Conservation (phyloP, 2,329 filamentous ascomycete genomes). For the Shiraia sp. region DNA sequence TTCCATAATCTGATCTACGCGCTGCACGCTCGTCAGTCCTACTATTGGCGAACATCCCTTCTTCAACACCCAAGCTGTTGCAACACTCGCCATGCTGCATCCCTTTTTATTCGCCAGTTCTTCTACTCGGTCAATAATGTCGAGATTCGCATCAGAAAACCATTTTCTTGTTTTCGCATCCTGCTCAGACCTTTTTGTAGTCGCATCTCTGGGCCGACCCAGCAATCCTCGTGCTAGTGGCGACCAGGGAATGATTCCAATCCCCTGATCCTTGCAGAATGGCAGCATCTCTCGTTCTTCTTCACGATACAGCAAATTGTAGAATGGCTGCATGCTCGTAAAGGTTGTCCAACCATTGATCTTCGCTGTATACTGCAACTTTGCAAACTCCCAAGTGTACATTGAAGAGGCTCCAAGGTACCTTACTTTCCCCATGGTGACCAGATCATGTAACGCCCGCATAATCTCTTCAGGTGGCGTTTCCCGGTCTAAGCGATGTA, state of each 20-base stretch:
- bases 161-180: conserved; percentile 7
- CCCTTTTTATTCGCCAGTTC: conserved; percentile 58
- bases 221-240: conserved; percentile 44
- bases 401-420: conserved; percentile 28
- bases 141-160: conserved; percentile 49
- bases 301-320: conserved; percentile 49
- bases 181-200: background rate
- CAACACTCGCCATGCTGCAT: conserved; percentile 62
- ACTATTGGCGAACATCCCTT: conserved; percentile 25
- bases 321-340: conserved; percentile 51
- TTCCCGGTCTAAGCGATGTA: conserved; percentile 24
- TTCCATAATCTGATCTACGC: conserved; percentile 25
- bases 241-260: conserved; percentile 33
- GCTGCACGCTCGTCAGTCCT: conserved; percentile 19
- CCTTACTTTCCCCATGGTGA: conserved; percentile 25
- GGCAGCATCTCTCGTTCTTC: conserved; percentile 46
- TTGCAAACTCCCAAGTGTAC: conserved; percentile 47
- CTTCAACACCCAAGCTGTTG: conserved; percentile 22
- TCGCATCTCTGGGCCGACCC: conserved; percentile 32
- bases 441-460: conserved; percentile 25
- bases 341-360: conserved; percentile 49
- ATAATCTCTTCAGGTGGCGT: conserved; percentile 25
- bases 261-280: conserved; percentile 20
- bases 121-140: conserved; percentile 57
- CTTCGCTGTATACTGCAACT: conserved; percentile 47